These are phyloP conservation scores for Linnemannia hyalina DNA, from an alignment of 192 early-diverging fungal species.

Conservation along the genomic window DNA sequence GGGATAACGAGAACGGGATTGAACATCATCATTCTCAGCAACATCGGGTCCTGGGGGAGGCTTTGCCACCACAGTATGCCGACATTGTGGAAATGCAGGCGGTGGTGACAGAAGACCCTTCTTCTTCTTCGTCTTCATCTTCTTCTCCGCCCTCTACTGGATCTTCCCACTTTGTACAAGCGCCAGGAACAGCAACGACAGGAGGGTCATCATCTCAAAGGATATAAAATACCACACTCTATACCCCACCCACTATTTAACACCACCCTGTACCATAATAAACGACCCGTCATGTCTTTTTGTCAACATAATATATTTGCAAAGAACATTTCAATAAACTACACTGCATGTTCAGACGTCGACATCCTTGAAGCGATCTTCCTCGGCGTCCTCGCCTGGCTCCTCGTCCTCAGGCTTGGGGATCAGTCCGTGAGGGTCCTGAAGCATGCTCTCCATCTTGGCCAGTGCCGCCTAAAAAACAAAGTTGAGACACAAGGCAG, in stretches of 20 bases:
- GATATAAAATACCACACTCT: background rate
- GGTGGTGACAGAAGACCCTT: constrained; percentile 6
- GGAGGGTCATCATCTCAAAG: background rate
- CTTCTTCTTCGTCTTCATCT: background rate
- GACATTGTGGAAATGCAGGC: constrained; percentile 5
- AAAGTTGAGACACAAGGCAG: background rate
- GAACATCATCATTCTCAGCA: background rate
- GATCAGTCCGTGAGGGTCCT: constrained; percentile 34
- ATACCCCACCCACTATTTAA: background rate
- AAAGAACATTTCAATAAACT: background rate
- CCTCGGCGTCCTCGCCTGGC: constrained; percentile 33
- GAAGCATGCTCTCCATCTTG: constrained; percentile 46
- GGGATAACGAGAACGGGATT: background rate
- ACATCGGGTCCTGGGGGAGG: constrained; percentile 19
- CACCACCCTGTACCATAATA: background rate
- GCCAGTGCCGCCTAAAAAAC: constrained; percentile 30
- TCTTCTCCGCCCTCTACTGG: constrained; percentile 2
- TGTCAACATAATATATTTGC: background rate
- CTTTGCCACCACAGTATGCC: constrained; percentile 38
- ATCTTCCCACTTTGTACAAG: background rate
- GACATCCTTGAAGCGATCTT: constrained; percentile 24
- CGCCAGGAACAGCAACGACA: background rate
- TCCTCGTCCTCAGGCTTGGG: constrained; percentile 19
- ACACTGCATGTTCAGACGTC: background rate
- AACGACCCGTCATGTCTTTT: background rate